Evolutionary conservation across 2,329 filamentous ascomycete species (phyloP), one percentile per base, ranked within the genome.

Genomic region (Beauveria pseudobassiana): DNA sequence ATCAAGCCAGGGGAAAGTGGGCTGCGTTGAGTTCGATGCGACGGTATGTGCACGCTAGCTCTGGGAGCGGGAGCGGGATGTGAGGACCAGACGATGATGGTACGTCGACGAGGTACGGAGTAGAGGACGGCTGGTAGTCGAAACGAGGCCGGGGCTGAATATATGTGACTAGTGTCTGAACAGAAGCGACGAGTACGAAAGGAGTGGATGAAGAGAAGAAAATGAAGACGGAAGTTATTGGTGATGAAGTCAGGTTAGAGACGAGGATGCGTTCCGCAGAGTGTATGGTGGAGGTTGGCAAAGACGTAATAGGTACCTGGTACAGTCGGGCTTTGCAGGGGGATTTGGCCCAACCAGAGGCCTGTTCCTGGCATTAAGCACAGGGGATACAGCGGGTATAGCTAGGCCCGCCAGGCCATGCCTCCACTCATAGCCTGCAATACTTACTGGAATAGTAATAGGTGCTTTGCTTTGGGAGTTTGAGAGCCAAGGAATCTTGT

Each of bases 341-440:
- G 34, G 34, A 38, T 38, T 38, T 38, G 14, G 34, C 34, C 34
- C 28, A 22, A 51, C 26, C 26, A 20, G 26, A 51, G 26, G 28
- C 26, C 1, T 2, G 49, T 54, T 12, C 52, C 20, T 43, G 34
- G 38, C 38, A 40, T 22, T 54, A 38, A 54, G 42, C 42, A 8
- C 53, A 46, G 53, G 53, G 53, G 53, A 56, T 45, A 56, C 53
- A 46, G 53, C 53, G 53, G 53, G 42, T 42, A 56, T 56, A 56
- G 38, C 42, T 22, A 22, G 42, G 51, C 34, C 34, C 34, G 34
- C 14, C 34, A 38, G 12, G 34, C 34, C 34, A 5, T 38, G 26
- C 28, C 26, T 30, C 34, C 34, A 38, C 34, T 38, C 14, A 38
- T 38, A 38, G 34, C 34, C 34, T 38, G 14, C 34, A 38, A 38